These are phyloP conservation scores for Pseudogymnoascus verrucosus DNA, from an alignment of 2,329 filamentous ascomycete species.

Conservation along the genomic window DNA sequence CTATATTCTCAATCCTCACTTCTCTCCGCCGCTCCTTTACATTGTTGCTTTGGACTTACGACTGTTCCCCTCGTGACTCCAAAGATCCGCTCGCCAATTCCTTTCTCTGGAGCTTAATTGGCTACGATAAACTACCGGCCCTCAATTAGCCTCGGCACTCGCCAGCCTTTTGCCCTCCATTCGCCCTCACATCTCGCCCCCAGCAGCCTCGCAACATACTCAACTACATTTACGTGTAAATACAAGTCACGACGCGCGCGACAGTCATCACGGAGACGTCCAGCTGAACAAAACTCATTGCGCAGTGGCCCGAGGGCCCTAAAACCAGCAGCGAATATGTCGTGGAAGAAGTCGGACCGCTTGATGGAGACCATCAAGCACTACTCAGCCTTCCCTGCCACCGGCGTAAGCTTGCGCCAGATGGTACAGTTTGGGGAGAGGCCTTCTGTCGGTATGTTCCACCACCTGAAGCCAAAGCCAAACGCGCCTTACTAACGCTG, in stretches of 20 bases:
- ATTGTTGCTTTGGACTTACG: neutral
- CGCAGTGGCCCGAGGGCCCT: slow-evolving; percentile 24
- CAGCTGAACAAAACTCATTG: slow-evolving; percentile 1
- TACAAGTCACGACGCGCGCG: neutral
- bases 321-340: slow-evolving; percentile 51
- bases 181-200: neutral
- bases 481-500: slow-evolving; percentile 10
- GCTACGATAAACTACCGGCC: slow-evolving; percentile 1
- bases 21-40: neutral
- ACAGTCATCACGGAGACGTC: neutral
- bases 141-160: neutral
- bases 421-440: slow-evolving; percentile 99
- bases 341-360: slow-evolving; percentile 84
- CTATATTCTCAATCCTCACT: neutral
- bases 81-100: neutral
- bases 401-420: slow-evolving; percentile 89
- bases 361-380: slow-evolving; percentile 97
- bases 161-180: neutral
- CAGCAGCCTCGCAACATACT: neutral
- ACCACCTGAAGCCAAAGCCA: neutral
- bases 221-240: neutral
- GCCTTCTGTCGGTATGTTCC: slow-evolving; percentile 71
- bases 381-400: slow-evolving; percentile 94
- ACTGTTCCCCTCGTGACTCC: neutral
- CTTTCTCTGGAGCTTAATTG: neutral